Conservation (phyloP, 345 rosid species). For the Murraya koenigii region DNA sequence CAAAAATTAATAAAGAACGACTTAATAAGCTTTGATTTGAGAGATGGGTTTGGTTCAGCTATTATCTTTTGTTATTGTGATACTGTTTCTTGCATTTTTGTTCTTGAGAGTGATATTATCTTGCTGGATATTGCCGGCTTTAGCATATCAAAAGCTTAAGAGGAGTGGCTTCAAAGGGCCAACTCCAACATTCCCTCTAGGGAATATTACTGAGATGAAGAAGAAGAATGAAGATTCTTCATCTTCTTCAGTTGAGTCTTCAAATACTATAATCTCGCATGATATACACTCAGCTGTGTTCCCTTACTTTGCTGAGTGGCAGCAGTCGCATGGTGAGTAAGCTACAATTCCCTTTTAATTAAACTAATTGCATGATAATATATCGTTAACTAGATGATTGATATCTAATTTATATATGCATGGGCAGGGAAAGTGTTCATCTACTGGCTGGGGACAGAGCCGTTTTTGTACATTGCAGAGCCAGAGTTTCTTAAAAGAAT, state of each 20-base stretch:
- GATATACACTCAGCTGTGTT: slow-evolving; percentile 77
- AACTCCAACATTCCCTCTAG: slow-evolving; percentile 72
- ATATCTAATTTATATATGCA: no score
- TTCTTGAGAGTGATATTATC: slow-evolving; percentile 40
- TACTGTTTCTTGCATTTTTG: slow-evolving; percentile 22
- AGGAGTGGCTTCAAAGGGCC: slow-evolving; percentile 78
- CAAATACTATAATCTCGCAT: slow-evolving; percentile 41
- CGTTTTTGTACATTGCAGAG: slow-evolving; percentile 84
- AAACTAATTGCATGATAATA: no score
- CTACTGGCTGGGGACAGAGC: slow-evolving; percentile 95
- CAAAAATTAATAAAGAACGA: no score
- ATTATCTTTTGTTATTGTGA: slow-evolving; percentile 22
- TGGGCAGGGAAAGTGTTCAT: slow-evolving; percentile 81
- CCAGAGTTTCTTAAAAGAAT: slow-evolving; percentile 77
- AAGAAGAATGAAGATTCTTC: slow-evolving; percentile 19
- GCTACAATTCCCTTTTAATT: no score
- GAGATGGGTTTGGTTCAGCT: slow-evolving; percentile 25
- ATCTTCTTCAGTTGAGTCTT: slow-evolving; percentile 3
- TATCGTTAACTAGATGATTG: no score
- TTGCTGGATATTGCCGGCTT: slow-evolving; percentile 63
- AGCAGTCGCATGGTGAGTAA: slow-evolving; percentile 58
- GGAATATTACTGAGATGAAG: slow-evolving; percentile 67
- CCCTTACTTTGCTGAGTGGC: slow-evolving; percentile 86
- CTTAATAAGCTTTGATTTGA: neutral
- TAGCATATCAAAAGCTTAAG: slow-evolving; percentile 49